Base-by-base conservation (phyloP, 179 eudicot species). In the Heliamphora pulchella region DNA sequence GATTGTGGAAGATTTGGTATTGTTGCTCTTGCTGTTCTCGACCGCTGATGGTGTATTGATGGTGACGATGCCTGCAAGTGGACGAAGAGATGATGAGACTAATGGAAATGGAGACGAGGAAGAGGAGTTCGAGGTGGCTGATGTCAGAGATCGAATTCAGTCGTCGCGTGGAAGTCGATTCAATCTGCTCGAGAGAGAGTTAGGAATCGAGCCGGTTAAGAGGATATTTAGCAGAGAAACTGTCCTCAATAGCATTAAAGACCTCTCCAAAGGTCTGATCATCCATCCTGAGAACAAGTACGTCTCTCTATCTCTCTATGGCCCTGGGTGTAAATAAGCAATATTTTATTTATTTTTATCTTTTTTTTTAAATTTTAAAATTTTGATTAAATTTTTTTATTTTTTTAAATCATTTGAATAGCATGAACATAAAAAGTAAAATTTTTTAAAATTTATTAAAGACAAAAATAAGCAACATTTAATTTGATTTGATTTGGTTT, bases 241-340 rank as follows among this genome's bases (percentile, higher is more conserved):
- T 1, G 70, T 90, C 51, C 64, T 89, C 80, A n/a, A 61, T 62
- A 93, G 92, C 59, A 20, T 89, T 43, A 80, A 3, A 63, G 90
- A 81, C 82, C 82, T 89, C 41, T 89, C 87, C 62, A 79, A 80
- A 11, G 88, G 90, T 46, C 78, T 75, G 41, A 83, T 78, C 74
- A 88, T 93, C 79, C 86, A 85, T 77, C 95, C 97, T 4, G 88
- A 90, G 4, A 85, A 86, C 89, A 88, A 91, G 97, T 93, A 77
- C 13, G 54, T 1, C 39, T 0, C 41, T 4, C 1, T 57, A 0
- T 44, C 48, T 8, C 15, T 9, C 46, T 41, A 31, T 31, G 31
- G 31, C 31, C 31, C 31, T 31, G 31, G 31, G 31, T 31, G 31
- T 31, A 31, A 31, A 31, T 31, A 31, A 31, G 31, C 31, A 31